Conservation (phyloP, 2,329 filamentous ascomycete genomes). For the Pseudogymnoascus sp. region DNA sequence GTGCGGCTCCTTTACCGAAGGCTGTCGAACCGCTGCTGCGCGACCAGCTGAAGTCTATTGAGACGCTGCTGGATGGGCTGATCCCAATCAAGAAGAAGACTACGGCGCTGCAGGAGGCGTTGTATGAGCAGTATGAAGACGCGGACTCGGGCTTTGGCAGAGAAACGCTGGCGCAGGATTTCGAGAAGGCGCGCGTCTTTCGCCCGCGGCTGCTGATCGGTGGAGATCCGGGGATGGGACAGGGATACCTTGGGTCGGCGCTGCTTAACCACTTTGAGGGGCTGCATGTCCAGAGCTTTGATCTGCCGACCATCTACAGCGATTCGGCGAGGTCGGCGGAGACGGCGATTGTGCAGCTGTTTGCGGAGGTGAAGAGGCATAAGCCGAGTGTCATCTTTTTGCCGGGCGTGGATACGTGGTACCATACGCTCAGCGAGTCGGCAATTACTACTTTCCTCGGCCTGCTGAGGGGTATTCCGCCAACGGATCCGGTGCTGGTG, state of each 20-base stretch:
- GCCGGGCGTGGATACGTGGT: constrained; percentile 85
- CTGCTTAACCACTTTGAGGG: constrained; percentile 88
- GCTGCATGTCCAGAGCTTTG: constrained; percentile 89
- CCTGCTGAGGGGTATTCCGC: constrained; percentile 73
- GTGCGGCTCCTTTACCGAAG: constrained; percentile 71
- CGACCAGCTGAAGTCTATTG: constrained; percentile 63
- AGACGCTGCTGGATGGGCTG: constrained; percentile 62
- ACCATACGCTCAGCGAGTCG: constrained; percentile 49
- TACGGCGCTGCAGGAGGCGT: constrained; percentile 87
- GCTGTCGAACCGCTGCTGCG: constrained; percentile 75
- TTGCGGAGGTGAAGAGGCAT: constrained; percentile 86
- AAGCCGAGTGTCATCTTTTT: constrained; percentile 96
- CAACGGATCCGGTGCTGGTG: constrained; percentile 82
- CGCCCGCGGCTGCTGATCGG: constrained; percentile 78
- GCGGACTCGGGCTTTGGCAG: constrained; percentile 76
- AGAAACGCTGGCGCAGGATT: constrained; percentile 68
- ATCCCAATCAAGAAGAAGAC: constrained; percentile 79
- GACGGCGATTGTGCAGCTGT: constrained; percentile 81
- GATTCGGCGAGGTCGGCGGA: constrained; percentile 67
- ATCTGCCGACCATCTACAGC: constrained; percentile 76
- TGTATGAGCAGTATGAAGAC: constrained; percentile 80
- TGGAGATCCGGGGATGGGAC: constrained; percentile 85
- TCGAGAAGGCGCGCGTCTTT: constrained; percentile 82
- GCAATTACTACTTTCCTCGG: constrained; percentile 76
- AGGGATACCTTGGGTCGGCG: constrained; percentile 79